Evolutionary conservation across 306 rosid species (phyloP).

Genomic region (Medicago arabica): DNA sequence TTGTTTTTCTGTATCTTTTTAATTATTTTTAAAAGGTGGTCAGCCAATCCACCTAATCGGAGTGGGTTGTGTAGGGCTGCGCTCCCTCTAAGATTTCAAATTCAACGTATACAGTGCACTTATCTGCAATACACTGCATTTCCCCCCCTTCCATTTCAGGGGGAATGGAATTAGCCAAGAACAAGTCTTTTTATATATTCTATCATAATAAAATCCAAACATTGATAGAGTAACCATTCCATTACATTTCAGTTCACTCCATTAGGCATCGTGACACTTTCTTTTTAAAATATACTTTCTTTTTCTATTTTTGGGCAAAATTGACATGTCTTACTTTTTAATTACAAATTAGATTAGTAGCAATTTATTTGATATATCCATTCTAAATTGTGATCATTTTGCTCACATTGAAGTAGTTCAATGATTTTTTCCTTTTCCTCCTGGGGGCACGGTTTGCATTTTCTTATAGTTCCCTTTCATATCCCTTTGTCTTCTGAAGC

Average conservation of each 20-base stretch:
- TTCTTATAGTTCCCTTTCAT: background rate
- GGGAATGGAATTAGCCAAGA: background rate
- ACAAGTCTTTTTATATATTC: background rate
- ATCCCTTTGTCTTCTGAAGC: slow-evolving; percentile 5
- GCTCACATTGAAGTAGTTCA: background rate
- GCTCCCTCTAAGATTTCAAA: background rate
- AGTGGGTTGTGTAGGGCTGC: no score
- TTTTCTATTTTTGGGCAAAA: background rate
- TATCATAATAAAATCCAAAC: background rate
- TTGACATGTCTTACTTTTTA: background rate
- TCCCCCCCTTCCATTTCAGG: background rate
- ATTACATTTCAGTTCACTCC: background rate
- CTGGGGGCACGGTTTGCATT: background rate
- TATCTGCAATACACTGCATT: background rate
- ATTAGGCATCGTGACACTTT: background rate
- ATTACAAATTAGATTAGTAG: background rate
- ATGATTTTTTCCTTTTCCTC: background rate
- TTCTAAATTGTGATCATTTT: background rate
- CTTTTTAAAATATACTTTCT: background rate
- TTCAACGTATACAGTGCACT: background rate
- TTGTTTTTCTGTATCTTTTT: no score
- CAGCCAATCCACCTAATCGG: no score
- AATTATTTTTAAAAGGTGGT: no score
- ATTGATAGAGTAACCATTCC: background rate
- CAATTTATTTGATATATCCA: background rate